phyloP scores from a whole-genome alignment of 2,329 filamentous ascomycete genomes.

The Ophiostoma novo-ulmi region DNA sequence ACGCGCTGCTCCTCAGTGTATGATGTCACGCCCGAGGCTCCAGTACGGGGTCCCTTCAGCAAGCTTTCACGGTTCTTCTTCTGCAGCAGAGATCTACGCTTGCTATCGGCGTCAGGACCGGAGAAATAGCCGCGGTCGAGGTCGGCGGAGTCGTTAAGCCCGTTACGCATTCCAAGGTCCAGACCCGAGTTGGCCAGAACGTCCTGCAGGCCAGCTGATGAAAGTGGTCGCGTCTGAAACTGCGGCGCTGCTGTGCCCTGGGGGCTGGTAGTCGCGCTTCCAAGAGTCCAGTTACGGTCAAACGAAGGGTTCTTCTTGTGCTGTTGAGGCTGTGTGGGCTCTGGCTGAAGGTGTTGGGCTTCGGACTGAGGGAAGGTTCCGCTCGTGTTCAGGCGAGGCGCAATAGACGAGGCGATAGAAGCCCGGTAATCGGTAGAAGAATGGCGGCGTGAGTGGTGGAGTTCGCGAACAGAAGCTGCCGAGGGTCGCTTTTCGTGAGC shows the following conservation, averaged over 20 bases:
- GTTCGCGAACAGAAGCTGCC: constrained; percentile 72
- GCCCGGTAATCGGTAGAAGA: constrained; percentile 73
- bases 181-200: constrained; percentile 38
- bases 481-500: constrained; percentile 61
- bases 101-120: constrained; percentile 69
- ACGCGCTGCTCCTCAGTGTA: constrained; percentile 69
- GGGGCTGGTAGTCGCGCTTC: constrained; percentile 43
- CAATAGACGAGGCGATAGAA: constrained; percentile 33
- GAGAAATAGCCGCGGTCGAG: constrained; percentile 91
- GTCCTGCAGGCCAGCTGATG: constrained; percentile 49
- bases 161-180: constrained; percentile 35
- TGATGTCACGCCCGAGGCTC: constrained; percentile 31
- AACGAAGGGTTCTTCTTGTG: constrained; percentile 64
- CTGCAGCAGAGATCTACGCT: constrained; percentile 68
- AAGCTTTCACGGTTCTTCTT: constrained; percentile 72
- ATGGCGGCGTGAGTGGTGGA: constrained; percentile 80
- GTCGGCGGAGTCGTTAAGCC: constrained; percentile 52
- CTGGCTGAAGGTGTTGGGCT: constrained; percentile 22
- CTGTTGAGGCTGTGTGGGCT: constrained; percentile 22
- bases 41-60: constrained; percentile 49
- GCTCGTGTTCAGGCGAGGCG: constrained; percentile 42
- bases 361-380: constrained; percentile 42
- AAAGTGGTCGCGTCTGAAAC: constrained; percentile 42
- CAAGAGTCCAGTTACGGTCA: constrained; percentile 65
- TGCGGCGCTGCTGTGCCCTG: constrained; percentile 29